Base-by-base conservation (phyloP, 306 rosid species). In the Corylus heterophylla region DNA sequence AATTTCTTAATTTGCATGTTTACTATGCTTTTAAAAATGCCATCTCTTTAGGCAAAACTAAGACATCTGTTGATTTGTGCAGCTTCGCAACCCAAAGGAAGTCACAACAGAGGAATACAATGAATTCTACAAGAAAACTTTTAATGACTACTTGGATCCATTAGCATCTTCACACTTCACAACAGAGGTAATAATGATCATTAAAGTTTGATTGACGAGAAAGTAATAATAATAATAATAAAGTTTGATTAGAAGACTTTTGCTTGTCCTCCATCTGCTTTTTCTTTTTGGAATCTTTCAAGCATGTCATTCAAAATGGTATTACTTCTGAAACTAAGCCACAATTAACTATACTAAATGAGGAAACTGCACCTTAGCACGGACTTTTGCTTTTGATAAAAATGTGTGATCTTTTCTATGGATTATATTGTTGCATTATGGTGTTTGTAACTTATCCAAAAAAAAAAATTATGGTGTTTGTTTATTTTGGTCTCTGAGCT, bases 41-140 rank as follows among this genome's bases (percentile, higher is more conserved):
- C 63, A 25, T 74, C 35, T 9, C 18, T 67, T 51, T 75, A 44
- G 56, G 68, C 75, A 78, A 64, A 69, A 49, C 74, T 74, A 27
- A 27, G 20, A 39, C 62, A 10, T 81, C 73, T 83, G 61, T 81
- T 50, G 31, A 25, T 66, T 71, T 84, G 27, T 80, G 88, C 96
- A 96, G 99, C 98, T 96, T 82, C 98, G 99, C 67, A 93, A 84
- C 79, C 94, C 96, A 13, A 96, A 91, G 83, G 98, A 93, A 63
- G 98, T 93, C 75, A 85, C 90, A 16, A 93, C 87, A 17, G 97
- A 91, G 89, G 99, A 96, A 7, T 96, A 96, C 83, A 93, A 96
- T 22, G 99, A 91, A 78, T 96, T 96, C 86, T 96, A 96, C 89
- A 91, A 87, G 92, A 87, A 83, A 64, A 89, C 97, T 64, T 96